Evolutionary conservation across 83 land plant species (phyloP).

Genomic region (Diphasiastrum complanatum): DNA sequence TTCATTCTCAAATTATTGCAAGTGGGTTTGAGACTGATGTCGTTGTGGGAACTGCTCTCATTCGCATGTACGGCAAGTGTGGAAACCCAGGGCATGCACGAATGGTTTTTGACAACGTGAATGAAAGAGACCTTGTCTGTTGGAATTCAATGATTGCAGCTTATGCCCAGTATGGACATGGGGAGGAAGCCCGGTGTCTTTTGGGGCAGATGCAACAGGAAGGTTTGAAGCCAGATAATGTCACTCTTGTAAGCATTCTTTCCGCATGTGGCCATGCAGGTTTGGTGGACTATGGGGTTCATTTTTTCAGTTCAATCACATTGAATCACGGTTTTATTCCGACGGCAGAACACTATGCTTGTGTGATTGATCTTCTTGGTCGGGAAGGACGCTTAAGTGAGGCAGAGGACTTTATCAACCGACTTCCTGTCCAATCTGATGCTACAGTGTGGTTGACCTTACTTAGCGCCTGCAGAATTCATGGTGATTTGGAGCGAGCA

Average conservation of each 20-base stretch:
- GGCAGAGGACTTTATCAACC: neutral
- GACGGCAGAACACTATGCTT: neutral
- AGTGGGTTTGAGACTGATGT: neutral
- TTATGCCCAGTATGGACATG: too few relatives aligned
- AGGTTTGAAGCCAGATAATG: too few relatives aligned
- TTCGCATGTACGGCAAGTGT: too few relatives aligned
- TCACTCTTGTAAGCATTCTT: too few relatives aligned
- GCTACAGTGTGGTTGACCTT: neutral
- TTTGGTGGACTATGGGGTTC: neutral
- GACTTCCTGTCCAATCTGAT: neutral
- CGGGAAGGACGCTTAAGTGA: neutral
- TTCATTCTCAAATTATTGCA: too few relatives aligned
- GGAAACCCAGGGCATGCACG: neutral
- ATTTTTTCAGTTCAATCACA: neutral
- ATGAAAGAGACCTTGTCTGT: neutral
- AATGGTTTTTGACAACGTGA: neutral
- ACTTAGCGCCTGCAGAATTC: neutral
- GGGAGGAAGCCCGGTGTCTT: neutral
- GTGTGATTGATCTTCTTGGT: constrained; percentile 3
- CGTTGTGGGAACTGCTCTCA: neutral
- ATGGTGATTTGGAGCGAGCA: neutral
- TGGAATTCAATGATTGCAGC: neutral
- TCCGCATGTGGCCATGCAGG: constrained; percentile 12
- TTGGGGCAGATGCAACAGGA: neutral
- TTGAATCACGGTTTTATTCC: neutral